Evolutionary conservation across 306 rosid genomes (phyloP), one percentile per base, ranked within the genome.

Genomic region (Sindora glabra): DNA sequence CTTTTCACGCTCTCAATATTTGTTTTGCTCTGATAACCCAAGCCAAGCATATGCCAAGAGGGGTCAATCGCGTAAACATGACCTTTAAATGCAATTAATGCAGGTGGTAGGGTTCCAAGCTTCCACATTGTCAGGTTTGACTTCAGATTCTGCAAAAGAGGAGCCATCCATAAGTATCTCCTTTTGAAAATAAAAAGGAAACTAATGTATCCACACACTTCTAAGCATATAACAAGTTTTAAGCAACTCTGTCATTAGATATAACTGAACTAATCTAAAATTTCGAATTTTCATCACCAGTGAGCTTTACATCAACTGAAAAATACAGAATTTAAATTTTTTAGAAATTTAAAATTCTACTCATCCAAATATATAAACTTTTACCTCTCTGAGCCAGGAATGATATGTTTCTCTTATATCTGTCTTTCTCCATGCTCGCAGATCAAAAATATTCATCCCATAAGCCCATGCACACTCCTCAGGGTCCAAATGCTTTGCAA

Each of bases 21-120:
- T 25, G 99, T 94, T 55, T 72, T 83, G 69, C 70, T 89, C 80
- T 94, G 97, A 82, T 94, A 94, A 60, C 99, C 99, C 85, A 94
- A 80, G 48, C 99, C 99, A 36, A 94, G 95, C 97, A 94, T 66
- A 69, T 94, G 99, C 99, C 99, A 94, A 11, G 86, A 82, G 30
- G 95, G 90, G 54, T 86, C 99, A 69, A 94, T 94, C 22, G 91
- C 83, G 60, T 84, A 92, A 81, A 94, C 90, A 62, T 84, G 95
- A 49, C 91, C 95, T 80, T 62, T 84, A 73, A 94, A 94, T 47
- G 94, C 97, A 65, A 89, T 86, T 73, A 94, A 74, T 18, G 95
- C 97, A 10, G 99, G 97, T 24, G 97, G 99, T 42, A 94, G 76
- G 41, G 99, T 94, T 58, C 99, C 99, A 56, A 94, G 89, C 85